A percentile compares a stretch with the other conserved stretches of the same genome.
phyloP scores from a whole-genome alignment of 2,329 filamentous ascomycete genomes.

The Apiospora kogelbergensis region DNA sequence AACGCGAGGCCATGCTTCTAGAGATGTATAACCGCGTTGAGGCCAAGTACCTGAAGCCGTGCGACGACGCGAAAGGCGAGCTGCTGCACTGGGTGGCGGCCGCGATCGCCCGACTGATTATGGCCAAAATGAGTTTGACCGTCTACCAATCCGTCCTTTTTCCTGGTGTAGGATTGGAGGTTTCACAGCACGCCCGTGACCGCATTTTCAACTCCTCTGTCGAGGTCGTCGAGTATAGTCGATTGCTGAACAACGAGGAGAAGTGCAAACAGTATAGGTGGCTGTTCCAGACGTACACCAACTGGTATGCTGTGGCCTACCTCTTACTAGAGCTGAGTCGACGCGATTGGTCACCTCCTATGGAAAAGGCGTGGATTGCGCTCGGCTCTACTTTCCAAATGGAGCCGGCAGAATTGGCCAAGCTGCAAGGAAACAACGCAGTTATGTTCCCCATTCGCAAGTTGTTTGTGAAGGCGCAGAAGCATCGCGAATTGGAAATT shows the following conservation, averaged over 20 bases:
- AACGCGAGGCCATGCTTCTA: slow-evolving; percentile 45
- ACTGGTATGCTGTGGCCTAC: slow-evolving; percentile 60
- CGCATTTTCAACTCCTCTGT: slow-evolving; percentile 51
- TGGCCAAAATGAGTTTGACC: slow-evolving; percentile 54
- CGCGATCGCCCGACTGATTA: slow-evolving; percentile 48
- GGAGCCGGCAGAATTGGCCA: slow-evolving; percentile 43
- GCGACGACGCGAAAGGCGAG: slow-evolving; percentile 43
- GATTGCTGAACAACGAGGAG: slow-evolving; percentile 51
- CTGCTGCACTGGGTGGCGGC: slow-evolving; percentile 52
- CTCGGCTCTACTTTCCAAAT: slow-evolving; percentile 39
- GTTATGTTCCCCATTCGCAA: slow-evolving; percentile 56
- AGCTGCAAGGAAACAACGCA: slow-evolving; percentile 44
- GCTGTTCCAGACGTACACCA: slow-evolving; percentile 59
- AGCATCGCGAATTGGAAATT: slow-evolving; percentile 52
- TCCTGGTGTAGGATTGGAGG: slow-evolving; percentile 34
- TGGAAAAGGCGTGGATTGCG: slow-evolving; percentile 51
- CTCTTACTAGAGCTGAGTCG: slow-evolving; percentile 51
- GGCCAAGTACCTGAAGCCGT: slow-evolving; percentile 51
- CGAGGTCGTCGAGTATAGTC: slow-evolving; percentile 57
- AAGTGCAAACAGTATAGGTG: slow-evolving; percentile 53
- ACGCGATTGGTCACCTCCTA: slow-evolving; percentile 48
- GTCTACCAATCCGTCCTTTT: slow-evolving; percentile 54
- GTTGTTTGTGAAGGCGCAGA: slow-evolving; percentile 52
- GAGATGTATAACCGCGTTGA: slow-evolving; percentile 50
- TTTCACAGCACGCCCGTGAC: slow-evolving; percentile 39